Percentiles rank a stretch among this genome's conserved stretches.
phyloP scores from a whole-genome alignment of 208 protist species.

The Leishmania braziliensis region DNA sequence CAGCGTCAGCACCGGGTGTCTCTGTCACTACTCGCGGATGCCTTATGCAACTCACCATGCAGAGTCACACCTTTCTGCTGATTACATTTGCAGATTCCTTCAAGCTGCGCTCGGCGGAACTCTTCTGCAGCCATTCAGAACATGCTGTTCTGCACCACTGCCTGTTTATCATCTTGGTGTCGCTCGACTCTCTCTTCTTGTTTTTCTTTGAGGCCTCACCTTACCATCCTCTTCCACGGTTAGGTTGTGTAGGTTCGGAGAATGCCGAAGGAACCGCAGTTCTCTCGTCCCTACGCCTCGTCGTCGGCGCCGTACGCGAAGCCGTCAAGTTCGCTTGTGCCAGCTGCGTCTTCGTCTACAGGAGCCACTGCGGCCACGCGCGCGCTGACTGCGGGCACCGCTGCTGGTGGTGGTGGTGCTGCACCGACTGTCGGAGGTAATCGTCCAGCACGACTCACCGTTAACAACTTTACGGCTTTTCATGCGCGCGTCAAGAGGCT shows the following conservation, averaged over 20 bases:
- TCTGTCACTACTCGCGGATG: background rate
- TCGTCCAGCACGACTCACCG: conserved; percentile 50
- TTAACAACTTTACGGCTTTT: conserved; percentile 79
- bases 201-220: too few relatives aligned
- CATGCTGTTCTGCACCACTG: background rate
- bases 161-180: background rate
- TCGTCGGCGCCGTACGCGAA: conserved; percentile 26
- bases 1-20: background rate
- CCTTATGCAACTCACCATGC: background rate
- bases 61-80: background rate
- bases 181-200: background rate
- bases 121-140: background rate
- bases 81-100: background rate
- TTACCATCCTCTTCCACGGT: background rate
- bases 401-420: background rate
- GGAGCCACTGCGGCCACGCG: conserved; percentile 11
- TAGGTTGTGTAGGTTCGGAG: background rate
- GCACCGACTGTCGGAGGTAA: background rate
- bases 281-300: conserved; percentile 10
- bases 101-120: background rate
- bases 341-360: conserved; percentile 9
- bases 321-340: conserved; percentile 8
- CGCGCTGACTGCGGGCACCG: background rate
- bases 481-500: conserved; percentile 64
- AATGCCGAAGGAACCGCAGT: conserved; percentile 33